A percentile compares a stretch with the other conserved stretches of the same genome.
These are phyloP conservation scores for Cantharellus anzutake DNA, from an alignment of 768 basidiomycete genomes.

Conservation along the genomic window DNA sequence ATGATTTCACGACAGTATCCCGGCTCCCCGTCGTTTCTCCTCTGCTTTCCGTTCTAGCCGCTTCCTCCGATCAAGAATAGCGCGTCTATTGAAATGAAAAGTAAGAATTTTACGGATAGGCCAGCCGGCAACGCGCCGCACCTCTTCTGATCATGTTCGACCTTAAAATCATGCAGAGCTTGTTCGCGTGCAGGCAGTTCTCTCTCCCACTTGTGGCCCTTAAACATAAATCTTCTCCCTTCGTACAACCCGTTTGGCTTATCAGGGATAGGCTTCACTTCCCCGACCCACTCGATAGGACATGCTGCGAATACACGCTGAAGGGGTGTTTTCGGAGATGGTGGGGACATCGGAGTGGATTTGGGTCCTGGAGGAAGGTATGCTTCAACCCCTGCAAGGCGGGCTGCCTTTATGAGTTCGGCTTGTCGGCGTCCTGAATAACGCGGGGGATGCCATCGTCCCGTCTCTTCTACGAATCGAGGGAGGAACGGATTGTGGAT, in stretches of 20 bases:
- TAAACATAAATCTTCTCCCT: constrained; percentile 73
- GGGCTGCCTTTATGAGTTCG: constrained; percentile 56
- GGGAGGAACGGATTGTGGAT: constrained; percentile 52
- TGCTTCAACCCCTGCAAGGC: constrained; percentile 29
- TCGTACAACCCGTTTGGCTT: constrained; percentile 39
- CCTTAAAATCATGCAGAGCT: background rate
- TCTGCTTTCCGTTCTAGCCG: background rate
- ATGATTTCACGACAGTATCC: background rate
- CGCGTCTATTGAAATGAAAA: background rate
- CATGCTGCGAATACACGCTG: constrained; percentile 17
- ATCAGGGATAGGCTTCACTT: constrained; percentile 14
- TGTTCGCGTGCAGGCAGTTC: background rate
- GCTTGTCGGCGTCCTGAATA: constrained; percentile 64
- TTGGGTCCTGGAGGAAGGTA: constrained; percentile 57
- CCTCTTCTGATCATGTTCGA: background rate
- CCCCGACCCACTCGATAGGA: constrained; percentile 11
- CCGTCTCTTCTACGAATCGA: constrained; percentile 34
- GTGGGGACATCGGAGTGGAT: constrained; percentile 13
- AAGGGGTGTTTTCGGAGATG: constrained; percentile 11
- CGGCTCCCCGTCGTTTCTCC: background rate
- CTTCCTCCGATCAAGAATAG: background rate
- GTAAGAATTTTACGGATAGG: background rate
- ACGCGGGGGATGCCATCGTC: constrained; percentile 47
- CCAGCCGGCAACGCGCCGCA: background rate
- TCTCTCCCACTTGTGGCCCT: constrained; percentile 73